Conservation (phyloP, 345 rosid genomes). For the Pistacia integerrima region DNA sequence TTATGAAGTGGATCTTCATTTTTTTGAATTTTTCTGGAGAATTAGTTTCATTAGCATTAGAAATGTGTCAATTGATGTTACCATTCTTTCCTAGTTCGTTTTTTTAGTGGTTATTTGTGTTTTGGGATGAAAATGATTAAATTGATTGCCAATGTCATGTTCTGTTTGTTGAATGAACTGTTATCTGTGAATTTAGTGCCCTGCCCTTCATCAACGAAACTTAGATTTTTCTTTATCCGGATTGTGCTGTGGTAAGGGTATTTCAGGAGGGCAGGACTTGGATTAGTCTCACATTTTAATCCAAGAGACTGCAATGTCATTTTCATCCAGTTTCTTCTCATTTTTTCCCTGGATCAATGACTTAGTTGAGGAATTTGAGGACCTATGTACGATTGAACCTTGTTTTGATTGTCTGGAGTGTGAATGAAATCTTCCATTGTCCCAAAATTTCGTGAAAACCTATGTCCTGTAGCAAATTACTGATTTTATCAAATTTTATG, state of each 20-base stretch:
- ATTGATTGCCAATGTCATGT: conserved; percentile 12
- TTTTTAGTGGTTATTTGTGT: background rate
- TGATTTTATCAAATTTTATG: background rate
- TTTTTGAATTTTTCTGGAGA: background rate
- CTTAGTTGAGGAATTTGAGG: background rate
- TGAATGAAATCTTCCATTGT: background rate
- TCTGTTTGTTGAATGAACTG: background rate
- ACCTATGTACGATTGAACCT: background rate
- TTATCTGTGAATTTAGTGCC: background rate
- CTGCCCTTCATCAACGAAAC: background rate
- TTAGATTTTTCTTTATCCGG: background rate
- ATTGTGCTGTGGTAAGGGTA: background rate
- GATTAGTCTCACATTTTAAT: background rate
- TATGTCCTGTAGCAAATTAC: background rate
- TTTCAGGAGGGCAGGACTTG: background rate
- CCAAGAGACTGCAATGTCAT: background rate
- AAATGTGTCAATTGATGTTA: background rate
- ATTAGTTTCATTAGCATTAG: conserved; percentile 7
- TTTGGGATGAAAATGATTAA: conserved; percentile 2
- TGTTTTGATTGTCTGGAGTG: background rate
- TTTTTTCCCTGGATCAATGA: background rate
- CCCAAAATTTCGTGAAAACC: background rate
- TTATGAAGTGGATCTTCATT: conserved; percentile 7
- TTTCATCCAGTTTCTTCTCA: background rate
- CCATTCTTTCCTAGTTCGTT: background rate